Evolutionary conservation across 139 green algal species (phyloP), one percentile per base, ranked within the genome.

Genomic region (Tetraselmis chui): DNA sequence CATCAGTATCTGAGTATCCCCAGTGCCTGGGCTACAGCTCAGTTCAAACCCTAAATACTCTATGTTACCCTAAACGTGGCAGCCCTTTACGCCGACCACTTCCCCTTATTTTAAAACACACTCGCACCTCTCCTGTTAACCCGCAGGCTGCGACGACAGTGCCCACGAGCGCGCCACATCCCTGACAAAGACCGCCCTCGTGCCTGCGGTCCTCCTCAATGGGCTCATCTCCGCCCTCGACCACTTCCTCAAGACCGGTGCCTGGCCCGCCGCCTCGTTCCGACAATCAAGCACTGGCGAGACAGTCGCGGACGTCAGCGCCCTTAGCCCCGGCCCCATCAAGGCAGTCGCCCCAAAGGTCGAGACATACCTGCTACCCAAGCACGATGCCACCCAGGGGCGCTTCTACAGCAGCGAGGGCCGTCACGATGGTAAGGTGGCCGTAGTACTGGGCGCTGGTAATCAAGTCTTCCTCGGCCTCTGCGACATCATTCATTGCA

Each of bases 381-480:
- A 18, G 11, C 11, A 5, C 11, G 5, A 5, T 5, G 11, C 45
- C 11, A 5, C 5, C 11, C 45, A 67, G 45, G 45, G 45, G 45
- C 45, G 45, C 45, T 67, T 67, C 45, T 67, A 67, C 45, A 67
- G 45, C 45, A 5, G 11, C 11, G 45, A 67, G 45, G 45, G 45
- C 45, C 11, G 45, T 18, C 45, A 67, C 45, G 18, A 5, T 5
- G 45, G 45, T 18, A 67, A 67, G 45, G 22, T 88, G 30, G 75
- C 30, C 30, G 84, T 29, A 0, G 30, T 88, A 24, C 78, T 88
- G 81, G 84, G 84, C 23, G 84, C 84, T 0, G 84, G 84, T 23
- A 88, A 88, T 81, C 81, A 84, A 1, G 84, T 88, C 28, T 85
- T 88, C 78, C 81, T 88, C 29, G 58, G 78, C 11, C 27, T 85